Percentiles rank a stretch among this genome's conserved stretches.
Conservation (phyloP, 768 basidiomycete species). For the Panaeolus papilionaceus region DNA sequence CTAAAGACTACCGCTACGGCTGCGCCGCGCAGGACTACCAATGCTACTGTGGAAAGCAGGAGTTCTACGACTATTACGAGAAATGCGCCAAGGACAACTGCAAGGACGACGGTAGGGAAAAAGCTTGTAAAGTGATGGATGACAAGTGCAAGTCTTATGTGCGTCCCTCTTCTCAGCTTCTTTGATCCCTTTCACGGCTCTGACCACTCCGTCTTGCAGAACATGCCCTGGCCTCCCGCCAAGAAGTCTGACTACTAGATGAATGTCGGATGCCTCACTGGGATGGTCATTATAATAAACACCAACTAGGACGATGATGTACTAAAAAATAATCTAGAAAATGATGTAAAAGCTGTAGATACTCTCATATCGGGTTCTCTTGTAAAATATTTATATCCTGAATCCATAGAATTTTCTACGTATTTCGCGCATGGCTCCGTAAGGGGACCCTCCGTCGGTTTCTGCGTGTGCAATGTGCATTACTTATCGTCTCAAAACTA, state of each 20-base stretch:
- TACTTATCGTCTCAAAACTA: too few species aligned
- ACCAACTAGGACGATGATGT: neutral
- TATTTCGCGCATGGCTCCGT: neutral
- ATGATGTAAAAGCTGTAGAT: neutral
- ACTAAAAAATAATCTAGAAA: neutral
- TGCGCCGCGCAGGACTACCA: conserved; percentile 7
- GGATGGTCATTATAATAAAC: neutral
- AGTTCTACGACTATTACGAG: conserved; percentile 4
- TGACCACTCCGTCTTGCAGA: neutral
- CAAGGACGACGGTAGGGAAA: neutral
- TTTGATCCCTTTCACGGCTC: neutral
- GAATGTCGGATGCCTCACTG: neutral
- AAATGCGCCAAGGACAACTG: conserved; percentile 12
- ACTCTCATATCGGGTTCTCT: neutral
- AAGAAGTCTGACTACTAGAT: conserved; percentile 10
- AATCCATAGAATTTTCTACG: neutral
- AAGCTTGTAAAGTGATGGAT: conserved; percentile 7
- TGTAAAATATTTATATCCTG: conserved; percentile 4
- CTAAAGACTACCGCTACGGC: conserved; percentile 7
- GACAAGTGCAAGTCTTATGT: conserved; percentile 13
- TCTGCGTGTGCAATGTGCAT: too few species aligned
- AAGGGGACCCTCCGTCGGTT: too few species aligned
- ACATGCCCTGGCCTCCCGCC: conserved; percentile 5
- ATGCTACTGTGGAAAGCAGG: conserved; percentile 5
- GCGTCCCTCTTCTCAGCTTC: neutral